These are phyloP conservation scores for Melastoma candidum DNA, from an alignment of 441 rosid genomes.

Conservation along the genomic window DNA sequence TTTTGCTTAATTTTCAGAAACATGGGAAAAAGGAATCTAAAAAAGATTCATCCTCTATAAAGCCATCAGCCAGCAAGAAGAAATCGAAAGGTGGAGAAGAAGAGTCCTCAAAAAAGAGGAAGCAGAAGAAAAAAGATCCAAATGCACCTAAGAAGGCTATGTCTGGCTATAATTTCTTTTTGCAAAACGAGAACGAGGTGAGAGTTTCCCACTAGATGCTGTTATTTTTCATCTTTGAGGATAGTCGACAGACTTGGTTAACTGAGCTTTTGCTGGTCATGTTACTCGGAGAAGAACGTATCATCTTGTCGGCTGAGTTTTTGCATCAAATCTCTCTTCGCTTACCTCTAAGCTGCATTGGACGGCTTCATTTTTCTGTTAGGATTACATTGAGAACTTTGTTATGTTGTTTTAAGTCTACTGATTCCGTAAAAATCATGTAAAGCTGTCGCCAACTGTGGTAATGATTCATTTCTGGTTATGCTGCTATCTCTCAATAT, in stretches of 20 bases:
- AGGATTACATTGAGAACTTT: too few species aligned
- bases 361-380: too few species aligned
- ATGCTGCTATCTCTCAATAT: neutral
- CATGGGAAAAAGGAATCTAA: slow-evolving; percentile 52
- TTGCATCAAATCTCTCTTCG: too few species aligned
- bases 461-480: neutral
- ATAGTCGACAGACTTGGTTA: too few species aligned
- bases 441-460: too few species aligned
- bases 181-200: slow-evolving; percentile 85
- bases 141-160: slow-evolving; percentile 88
- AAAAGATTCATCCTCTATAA: slow-evolving; percentile 55
- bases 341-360: too few species aligned
- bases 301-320: too few species aligned
- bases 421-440: too few species aligned
- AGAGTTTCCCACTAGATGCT: slow-evolving; percentile 10
- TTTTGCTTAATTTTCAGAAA: slow-evolving; percentile 40
- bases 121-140: slow-evolving; percentile 88
- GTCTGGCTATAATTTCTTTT: slow-evolving; percentile 75
- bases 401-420: too few species aligned
- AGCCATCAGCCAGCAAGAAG: slow-evolving; percentile 56
- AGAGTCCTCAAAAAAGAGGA: slow-evolving; percentile 68
- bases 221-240: too few species aligned
- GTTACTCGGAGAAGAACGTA: too few species aligned
- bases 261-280: too few species aligned
- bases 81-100: slow-evolving; percentile 57